Base-by-base conservation (phyloP, 2,329 filamentous ascomycete species). In the Corniculantispora saksenae region DNA sequence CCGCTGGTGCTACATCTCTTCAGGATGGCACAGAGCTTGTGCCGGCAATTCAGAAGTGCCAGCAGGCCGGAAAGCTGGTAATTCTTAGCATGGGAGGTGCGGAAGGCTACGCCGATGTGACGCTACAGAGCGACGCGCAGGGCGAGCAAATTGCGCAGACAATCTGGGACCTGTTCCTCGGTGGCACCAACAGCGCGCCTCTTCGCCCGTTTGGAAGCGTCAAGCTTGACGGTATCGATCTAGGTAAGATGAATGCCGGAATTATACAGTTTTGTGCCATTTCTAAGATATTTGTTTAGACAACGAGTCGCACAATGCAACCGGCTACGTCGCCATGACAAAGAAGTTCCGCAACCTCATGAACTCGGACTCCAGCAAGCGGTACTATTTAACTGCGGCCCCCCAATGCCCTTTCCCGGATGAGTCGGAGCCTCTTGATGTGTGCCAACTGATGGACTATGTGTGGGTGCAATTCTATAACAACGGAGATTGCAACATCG, bases 221-320 rank as follows among this genome's bases (percentile, higher is more conserved):
- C 13, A 80, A 85, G n/a, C 77, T 93, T 50, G 89, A 93, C 73
- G 90, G 90, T 4, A 91, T 92, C 74, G 90, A 93, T 75, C 85
- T 92, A 67, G 69, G 69, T 68, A 65, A 12, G 56, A 40, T 27
- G 10, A 8, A 29, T 10, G n/a, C n/a, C n/a, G n/a, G n/a, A n/a
- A n/a, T n/a, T n/a, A n/a, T n/a, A n/a, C n/a, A n/a, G n/a, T n/a
- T n/a, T n/a, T n/a, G n/a, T n/a, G n/a, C n/a, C n/a, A n/a, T n/a
- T n/a, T n/a, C n/a, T n/a, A n/a, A n/a, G n/a, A n/a, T n/a, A n/a
- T n/a, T n/a, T n/a, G n/a, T n/a, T n/a, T 32, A 67, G 67, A 69
- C 63, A 69, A 69, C 45, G 90, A 92, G 73, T 87, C 91, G 66
- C 89, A 92, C 75, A 80, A 84, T 10, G 75, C 77, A 3, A 84